Base-by-base conservation (phyloP, 192 early-diverging fungal species). In the Radiomyces spectabilis region DNA sequence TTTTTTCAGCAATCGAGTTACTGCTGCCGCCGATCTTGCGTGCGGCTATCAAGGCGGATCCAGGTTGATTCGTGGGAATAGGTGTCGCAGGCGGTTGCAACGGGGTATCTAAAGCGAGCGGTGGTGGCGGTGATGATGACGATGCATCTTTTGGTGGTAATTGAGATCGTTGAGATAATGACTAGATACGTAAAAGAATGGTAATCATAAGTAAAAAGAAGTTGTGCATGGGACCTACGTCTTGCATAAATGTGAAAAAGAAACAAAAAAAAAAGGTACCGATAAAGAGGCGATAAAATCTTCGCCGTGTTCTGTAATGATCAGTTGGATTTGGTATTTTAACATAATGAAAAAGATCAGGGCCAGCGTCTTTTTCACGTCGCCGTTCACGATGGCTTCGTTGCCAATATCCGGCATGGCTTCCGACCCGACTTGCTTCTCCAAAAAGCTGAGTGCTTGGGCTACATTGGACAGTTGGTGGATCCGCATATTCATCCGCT, bases 331-430 rank as follows among this genome's bases (percentile, higher is more conserved):
- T 47, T 78, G 76, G 39, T 72, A 78, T n/a, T 74, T 73, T 31
- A 74, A 65, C 53, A 78, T 78, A 48, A 78, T 78, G 52, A 74
- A 72, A 51, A 73, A 78, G 15, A 78, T 69, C 0, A 78, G 64
- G 34, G 72, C 76, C 6, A 78, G 49, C 0, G 76, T 78, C 43
- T 87, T 78, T 66, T 90, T 90, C 35, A 58, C 64, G 57, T 90
- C 87, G 27, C 75, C 76, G 48, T 90, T 85, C 25, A 89, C 87
- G 64, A 90, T 89, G 54, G 83, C 85, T 59, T 89, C 87, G 51
- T 82, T 78, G 29, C 88, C 88, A 55, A 89, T 86, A 59, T 86
- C 85, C 19, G 79, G 78, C 35, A 86, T 64, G 10, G 61, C 41
- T 31, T 85, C 81, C 15, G 74, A 69, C 18, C 84, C 72, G 10